phyloP scores from a whole-genome alignment of 1,139 yeast species.

The Maudiozyma humilis region DNA sequence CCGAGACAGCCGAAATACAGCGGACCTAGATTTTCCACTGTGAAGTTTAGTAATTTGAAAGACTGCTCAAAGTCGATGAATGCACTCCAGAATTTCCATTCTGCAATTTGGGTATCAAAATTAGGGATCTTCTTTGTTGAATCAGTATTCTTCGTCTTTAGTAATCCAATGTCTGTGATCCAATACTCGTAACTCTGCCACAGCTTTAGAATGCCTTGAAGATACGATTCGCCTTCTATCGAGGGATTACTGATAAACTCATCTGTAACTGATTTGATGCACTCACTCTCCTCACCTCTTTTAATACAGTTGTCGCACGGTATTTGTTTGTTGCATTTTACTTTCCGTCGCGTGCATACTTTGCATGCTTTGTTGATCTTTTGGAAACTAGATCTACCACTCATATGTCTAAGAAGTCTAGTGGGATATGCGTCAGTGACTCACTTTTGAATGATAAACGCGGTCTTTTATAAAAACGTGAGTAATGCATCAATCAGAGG shows the following conservation, averaged over 20 bases:
- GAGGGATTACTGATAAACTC: slow-evolving; percentile 3
- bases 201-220: slow-evolving; percentile 15
- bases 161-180: slow-evolving; percentile 23
- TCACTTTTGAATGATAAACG: too few relatives aligned
- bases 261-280: slow-evolving; percentile 13
- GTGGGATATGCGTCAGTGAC: too few relatives aligned
- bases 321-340: slow-evolving; percentile 29
- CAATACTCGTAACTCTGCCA: slow-evolving; percentile 29
- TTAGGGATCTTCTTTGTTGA: slow-evolving; percentile 5
- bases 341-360: slow-evolving; percentile 25
- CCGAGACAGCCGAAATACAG: slow-evolving; percentile 28
- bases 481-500: too few relatives aligned
- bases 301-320: slow-evolving; percentile 30
- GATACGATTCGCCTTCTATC: slow-evolving; percentile 4
- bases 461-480: too few relatives aligned
- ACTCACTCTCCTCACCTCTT: slow-evolving; percentile 24
- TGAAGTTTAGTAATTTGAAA: slow-evolving; percentile 24
- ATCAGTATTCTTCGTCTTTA: slow-evolving; percentile 13
- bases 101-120: slow-evolving; percentile 9
- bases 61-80: slow-evolving; percentile 16
- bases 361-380: slow-evolving; percentile 14
- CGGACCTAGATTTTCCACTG: slow-evolving; percentile 28
- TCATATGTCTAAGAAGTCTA: too few relatives aligned
- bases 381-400: neutral
- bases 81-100: slow-evolving; percentile 13